Conservation (phyloP, 345 rosid species). For the Reutealis trisperma region DNA sequence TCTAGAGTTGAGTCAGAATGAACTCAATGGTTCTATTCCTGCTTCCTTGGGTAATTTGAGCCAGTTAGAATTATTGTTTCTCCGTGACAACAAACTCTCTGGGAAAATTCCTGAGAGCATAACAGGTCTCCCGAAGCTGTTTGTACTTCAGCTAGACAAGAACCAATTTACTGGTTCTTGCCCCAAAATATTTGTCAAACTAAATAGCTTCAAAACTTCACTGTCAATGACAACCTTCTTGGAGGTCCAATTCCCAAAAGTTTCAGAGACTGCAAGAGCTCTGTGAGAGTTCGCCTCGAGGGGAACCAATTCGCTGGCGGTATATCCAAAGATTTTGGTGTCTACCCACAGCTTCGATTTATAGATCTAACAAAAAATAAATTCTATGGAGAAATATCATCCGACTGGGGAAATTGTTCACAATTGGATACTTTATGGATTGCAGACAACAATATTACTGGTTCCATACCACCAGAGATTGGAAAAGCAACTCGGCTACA, state of each 20-base stretch:
- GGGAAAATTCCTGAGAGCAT: neutral
- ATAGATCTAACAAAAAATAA: neutral
- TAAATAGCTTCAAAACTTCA: neutral
- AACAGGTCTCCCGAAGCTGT: neutral
- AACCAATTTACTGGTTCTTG: slow-evolving; percentile 20
- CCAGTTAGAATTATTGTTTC: neutral
- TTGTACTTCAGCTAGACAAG: neutral
- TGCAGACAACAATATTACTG: slow-evolving; percentile 28
- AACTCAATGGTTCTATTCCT: slow-evolving; percentile 19
- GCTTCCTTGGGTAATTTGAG: slow-evolving; percentile 15
- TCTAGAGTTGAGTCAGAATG: neutral
- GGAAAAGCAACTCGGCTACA: slow-evolving; percentile 20
- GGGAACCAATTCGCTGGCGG: neutral
- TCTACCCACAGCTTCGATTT: neutral
- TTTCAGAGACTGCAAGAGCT: slow-evolving; percentile 29
- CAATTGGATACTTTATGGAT: slow-evolving; percentile 3
- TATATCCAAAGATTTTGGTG: neutral
- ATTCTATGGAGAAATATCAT: neutral
- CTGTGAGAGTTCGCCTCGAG: slow-evolving; percentile 12
- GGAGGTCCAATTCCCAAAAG: slow-evolving; percentile 31
- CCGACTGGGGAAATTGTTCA: neutral
- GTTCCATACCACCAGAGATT: slow-evolving; percentile 33
- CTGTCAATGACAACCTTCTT: slow-evolving; percentile 17
- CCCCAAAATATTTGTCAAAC: slow-evolving; percentile 20
- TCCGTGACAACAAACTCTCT: neutral